Percentiles rank a stretch among this genome's conserved stretches.
These are phyloP conservation scores for Oryza brachyantha DNA, from an alignment of 176 grass and related monocot species.

Conservation along the genomic window DNA sequence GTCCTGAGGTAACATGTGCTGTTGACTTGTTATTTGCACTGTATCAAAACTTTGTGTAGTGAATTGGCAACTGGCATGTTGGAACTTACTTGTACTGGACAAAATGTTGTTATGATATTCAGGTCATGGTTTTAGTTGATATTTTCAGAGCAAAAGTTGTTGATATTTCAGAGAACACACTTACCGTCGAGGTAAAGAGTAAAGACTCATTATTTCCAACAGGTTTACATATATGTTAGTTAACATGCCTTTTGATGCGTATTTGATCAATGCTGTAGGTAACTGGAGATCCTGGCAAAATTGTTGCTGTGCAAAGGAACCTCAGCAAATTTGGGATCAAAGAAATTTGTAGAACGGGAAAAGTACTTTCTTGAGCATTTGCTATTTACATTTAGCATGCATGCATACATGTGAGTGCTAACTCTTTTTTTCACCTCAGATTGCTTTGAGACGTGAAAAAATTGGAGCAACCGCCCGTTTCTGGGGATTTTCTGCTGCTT, in stretches of 20 bases:
- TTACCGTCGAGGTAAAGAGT: slow-evolving; percentile 84
- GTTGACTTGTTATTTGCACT: not conserved
- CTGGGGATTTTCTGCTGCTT: slow-evolving; percentile 93
- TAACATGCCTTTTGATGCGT: slow-evolving; percentile 16
- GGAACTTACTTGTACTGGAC: not conserved
- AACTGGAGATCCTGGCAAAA: slow-evolving; percentile 96
- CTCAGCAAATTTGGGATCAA: slow-evolving; percentile 85
- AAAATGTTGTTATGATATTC: slow-evolving; percentile 34
- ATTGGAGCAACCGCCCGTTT: slow-evolving; percentile 88
- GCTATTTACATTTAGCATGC: not conserved
- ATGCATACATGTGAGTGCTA: slow-evolving; percentile 4
- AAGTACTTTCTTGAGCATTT: slow-evolving; percentile 44
- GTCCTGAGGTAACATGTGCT: slow-evolving; percentile 58
- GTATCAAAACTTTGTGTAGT: not conserved
- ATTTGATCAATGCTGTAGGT: slow-evolving; percentile 53
- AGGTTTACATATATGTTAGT: slow-evolving; percentile 3
- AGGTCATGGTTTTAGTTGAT: slow-evolving; percentile 92
- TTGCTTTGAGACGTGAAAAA: slow-evolving; percentile 91
- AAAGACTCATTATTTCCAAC: slow-evolving; percentile 15
- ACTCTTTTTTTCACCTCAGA: slow-evolving; percentile 48
- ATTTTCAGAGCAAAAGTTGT: slow-evolving; percentile 98
- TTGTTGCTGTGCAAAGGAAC: slow-evolving; percentile 68
- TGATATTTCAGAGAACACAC: slow-evolving; percentile 78
- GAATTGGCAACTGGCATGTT: slow-evolving; percentile 4
- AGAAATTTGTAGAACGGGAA: slow-evolving; percentile 94